Evolutionary conservation across 305 asterid species (phyloP).

Genomic region (Plantago lanceolata): DNA sequence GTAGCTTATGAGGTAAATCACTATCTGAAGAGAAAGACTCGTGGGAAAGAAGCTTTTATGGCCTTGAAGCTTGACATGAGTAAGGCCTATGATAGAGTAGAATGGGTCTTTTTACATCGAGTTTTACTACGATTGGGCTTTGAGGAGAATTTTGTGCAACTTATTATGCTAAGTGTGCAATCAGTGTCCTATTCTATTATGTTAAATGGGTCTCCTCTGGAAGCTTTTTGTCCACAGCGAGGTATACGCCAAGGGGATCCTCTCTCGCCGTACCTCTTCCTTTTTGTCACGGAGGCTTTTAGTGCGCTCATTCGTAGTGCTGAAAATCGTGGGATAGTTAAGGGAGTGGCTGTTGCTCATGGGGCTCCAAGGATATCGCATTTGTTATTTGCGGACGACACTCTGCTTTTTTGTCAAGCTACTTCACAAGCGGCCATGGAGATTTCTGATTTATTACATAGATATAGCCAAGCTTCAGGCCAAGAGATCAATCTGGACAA

Average conservation of each 20-base stretch:
- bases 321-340: not conserved
- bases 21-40: not conserved
- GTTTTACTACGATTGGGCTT: too few species aligned
- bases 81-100: not conserved
- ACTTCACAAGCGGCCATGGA: too few species aligned
- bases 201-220: not conserved
- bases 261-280: not conserved
- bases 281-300: too few species aligned
- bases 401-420: not conserved
- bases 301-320: not conserved
- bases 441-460: too few species aligned
- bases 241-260: not conserved
- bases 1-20: too few species aligned
- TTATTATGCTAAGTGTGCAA: not conserved
- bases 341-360: not conserved
- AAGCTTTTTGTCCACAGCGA: not conserved
- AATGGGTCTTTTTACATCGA: too few species aligned
- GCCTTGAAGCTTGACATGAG: not conserved
- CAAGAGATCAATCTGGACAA: too few species aligned
- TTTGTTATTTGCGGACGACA: too few species aligned
- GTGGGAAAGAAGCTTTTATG: not conserved
- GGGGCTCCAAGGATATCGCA: not conserved
- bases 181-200: not conserved
- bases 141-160: not conserved
- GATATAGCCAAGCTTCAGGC: too few species aligned